Base-by-base conservation (phyloP, 2,329 filamentous ascomycete species). In the Diaporthe velutina region DNA sequence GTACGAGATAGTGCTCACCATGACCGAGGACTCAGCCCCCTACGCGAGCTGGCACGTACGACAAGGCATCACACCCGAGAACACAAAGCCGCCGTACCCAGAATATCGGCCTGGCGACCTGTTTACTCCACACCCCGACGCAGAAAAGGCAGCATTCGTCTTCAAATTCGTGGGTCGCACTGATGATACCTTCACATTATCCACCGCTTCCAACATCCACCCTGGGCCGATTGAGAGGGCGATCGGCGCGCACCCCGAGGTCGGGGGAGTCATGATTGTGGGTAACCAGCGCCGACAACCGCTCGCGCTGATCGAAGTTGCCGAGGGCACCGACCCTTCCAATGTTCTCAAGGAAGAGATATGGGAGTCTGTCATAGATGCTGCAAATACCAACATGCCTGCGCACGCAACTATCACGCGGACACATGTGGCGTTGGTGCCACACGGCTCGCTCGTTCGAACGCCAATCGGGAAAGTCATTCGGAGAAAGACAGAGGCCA, bases 151-250 rank as follows among this genome's bases (percentile, higher is more conserved):
- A 7, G 35, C 35, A 1, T 77, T 73, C 28, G 77, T 70, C 2
- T 79, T 75, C 75, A 75, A 74, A 19, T 79, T 77, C 33, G 74
- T 60, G 1, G 78, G 77, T 15, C 75, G 77, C 17, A 79, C 76
- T 17, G 80, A 82, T 52, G 74, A 75, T 13, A 68, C 72, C 22
- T 54, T 75, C 40, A 73, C 74, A 4, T 50, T 75, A 5, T 75
- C 71, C 3, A 73, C 74, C 3, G 74, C 71, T 1, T 73, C 71
- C 1, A 75, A 73, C 25, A 58, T 73, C 8, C 60, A 73, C 33
- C 74, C 74, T 5, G 54, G 71, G 30, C 74, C 74, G 8, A 64
- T 75, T 13, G 61, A 70, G 55, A 66, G 22, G 22, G 71, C 66
- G 15, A 55, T 67, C 25, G 30, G 60, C n/a, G 71, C 57, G 35